Evolutionary conservation across 306 rosid genomes (phyloP).

Genomic region (Senna tora): DNA sequence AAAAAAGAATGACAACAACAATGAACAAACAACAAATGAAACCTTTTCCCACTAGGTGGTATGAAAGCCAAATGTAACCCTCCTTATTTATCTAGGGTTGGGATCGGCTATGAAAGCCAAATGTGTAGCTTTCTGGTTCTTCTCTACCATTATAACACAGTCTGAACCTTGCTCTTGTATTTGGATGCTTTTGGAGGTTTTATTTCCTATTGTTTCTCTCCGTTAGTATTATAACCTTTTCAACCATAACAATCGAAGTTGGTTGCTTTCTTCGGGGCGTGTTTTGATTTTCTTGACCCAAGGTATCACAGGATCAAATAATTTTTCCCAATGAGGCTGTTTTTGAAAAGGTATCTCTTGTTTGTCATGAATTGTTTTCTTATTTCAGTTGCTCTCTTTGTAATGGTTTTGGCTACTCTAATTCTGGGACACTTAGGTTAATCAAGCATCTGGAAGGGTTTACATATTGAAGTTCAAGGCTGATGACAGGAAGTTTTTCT

Average conservation of each 20-base stretch:
- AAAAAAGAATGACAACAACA: too few species aligned
- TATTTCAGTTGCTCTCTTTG: slow-evolving; percentile 14
- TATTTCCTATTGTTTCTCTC: not conserved
- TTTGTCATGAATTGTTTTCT: slow-evolving; percentile 29
- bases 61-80: too few species aligned
- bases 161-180: not conserved
- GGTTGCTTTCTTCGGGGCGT: slow-evolving; percentile 31
- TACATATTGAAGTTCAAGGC: slow-evolving; percentile 80
- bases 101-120: too few species aligned
- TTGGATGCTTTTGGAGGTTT: not conserved
- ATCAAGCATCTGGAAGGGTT: slow-evolving; percentile 91
- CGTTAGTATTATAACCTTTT: slow-evolving; percentile 8
- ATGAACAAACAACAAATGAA: too few species aligned
- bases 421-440: slow-evolving; percentile 59
- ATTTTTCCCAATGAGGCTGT: slow-evolving; percentile 90
- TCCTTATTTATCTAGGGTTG: too few species aligned
- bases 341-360: slow-evolving; percentile 76
- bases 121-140: too few species aligned
- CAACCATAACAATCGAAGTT: not conserved
- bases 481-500: slow-evolving; percentile 83
- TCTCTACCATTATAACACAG: not conserved
- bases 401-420: slow-evolving; percentile 28
- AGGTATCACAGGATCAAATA: slow-evolving; percentile 79
- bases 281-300: slow-evolving; percentile 57
- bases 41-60: too few species aligned